phyloP scores from a whole-genome alignment of 257 asterid species.

The Solanum paucissectum region DNA sequence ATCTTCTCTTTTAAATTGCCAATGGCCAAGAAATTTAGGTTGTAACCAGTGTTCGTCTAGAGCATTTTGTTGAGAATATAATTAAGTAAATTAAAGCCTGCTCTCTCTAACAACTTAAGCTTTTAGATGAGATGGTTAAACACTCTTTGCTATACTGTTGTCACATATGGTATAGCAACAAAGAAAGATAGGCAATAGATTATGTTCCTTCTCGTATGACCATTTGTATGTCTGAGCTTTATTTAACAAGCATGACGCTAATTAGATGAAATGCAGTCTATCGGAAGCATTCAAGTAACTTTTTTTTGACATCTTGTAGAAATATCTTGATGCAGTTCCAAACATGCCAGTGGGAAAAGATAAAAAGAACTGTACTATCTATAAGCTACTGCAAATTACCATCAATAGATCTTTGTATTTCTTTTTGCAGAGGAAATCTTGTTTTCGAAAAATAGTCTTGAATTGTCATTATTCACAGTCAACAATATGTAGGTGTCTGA shows the following conservation, averaged over 20 bases:
- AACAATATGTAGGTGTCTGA: not conserved
- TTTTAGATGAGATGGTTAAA: not conserved
- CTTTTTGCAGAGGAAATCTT: not conserved
- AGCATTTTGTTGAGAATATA: not conserved
- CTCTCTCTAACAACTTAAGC: not conserved
- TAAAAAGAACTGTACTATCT: not conserved
- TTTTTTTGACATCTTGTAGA: not conserved
- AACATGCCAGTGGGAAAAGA: not conserved
- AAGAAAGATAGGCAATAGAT: not conserved
- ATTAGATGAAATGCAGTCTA: not conserved
- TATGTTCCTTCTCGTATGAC: not conserved
- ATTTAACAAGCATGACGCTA: not conserved
- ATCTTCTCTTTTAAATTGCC: not conserved
- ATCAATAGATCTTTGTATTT: not conserved
- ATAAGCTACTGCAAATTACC: not conserved
- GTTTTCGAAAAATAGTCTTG: not conserved
- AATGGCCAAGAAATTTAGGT: not conserved
- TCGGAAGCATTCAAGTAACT: not conserved
- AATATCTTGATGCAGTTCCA: not conserved
- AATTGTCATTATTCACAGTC: not conserved
- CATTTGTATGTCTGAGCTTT: not conserved
- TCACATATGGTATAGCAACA: not conserved
- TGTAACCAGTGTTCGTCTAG: not conserved
- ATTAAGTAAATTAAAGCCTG: not conserved
- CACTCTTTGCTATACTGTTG: not conserved